These are phyloP conservation scores for Polygonum aviculare DNA, from an alignment of 148 eudicot species.

Conservation along the genomic window DNA sequence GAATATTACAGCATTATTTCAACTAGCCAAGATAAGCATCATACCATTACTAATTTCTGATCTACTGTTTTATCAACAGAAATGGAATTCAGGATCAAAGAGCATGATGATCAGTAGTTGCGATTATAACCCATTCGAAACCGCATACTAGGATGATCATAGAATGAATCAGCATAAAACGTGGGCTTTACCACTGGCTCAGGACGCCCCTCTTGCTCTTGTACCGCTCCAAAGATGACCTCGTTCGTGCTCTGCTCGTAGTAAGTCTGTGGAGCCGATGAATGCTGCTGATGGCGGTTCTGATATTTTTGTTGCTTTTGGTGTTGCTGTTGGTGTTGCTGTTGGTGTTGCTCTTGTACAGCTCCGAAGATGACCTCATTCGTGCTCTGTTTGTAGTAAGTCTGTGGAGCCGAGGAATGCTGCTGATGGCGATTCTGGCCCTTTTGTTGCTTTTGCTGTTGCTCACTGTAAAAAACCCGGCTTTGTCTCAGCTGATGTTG, in stretches of 20 bases:
- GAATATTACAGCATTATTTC: background rate
- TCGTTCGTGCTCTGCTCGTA: constrained; percentile 82
- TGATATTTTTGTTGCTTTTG: constrained; percentile 33
- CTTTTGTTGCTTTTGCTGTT: constrained; percentile 31
- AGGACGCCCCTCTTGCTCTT: constrained; percentile 46
- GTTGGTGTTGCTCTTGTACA: constrained; percentile 49
- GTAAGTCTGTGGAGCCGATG: constrained; percentile 61
- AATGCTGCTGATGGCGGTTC: constrained; percentile 56
- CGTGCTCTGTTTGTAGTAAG: constrained; percentile 81
- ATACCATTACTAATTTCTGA: background rate
- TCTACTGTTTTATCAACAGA: constrained; percentile 1
- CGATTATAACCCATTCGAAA: constrained; percentile 20
- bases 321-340: constrained; percentile 28
- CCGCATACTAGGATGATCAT: constrained; percentile 23
- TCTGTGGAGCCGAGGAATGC: constrained; percentile 50
- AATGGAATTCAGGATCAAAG: background rate
- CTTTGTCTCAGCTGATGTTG: constrained; percentile 69
- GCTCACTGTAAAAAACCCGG: constrained; percentile 57
- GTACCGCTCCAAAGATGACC: constrained; percentile 82
- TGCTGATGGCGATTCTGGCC: constrained; percentile 59
- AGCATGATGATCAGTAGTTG: constrained; percentile 1
- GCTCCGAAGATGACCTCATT: constrained; percentile 84
- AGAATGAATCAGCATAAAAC: constrained; percentile 35
- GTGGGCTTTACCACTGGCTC: constrained; percentile 59
- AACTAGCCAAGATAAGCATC: background rate